A percentile compares a stretch with the other conserved stretches of the same genome.
Conservation (phyloP, 2,329 filamentous ascomycete species). For the Aspergillus fumigatus region DNA sequence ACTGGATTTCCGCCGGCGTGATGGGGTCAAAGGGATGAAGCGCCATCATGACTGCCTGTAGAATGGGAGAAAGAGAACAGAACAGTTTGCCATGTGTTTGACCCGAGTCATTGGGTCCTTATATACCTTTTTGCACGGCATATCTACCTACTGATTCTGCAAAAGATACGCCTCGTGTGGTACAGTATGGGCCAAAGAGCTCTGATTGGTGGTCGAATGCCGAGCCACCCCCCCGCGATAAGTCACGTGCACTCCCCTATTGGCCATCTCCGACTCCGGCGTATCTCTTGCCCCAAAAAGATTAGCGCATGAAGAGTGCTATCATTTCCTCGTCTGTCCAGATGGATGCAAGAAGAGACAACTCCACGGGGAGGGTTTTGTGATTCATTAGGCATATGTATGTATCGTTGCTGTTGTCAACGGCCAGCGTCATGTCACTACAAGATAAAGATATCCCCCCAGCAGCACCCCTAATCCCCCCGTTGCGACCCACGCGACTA, state of each 20-base stretch:
- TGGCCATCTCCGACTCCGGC: neutral
- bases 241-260: neutral
- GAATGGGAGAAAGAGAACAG: neutral
- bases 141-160: no score
- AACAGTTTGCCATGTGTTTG: neutral
- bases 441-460: constrained; percentile 6
- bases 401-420: neutral
- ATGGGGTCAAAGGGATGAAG: constrained; percentile 40
- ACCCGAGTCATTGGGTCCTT: neutral
- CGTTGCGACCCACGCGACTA: constrained; percentile 25
- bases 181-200: neutral
- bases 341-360: neutral
- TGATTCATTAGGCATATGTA: neutral
- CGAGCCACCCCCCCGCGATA: neutral
- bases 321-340: neutral
- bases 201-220: neutral
- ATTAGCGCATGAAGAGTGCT: neutral
- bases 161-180: neutral
- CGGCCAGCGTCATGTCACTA: neutral
- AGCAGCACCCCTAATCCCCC: constrained; percentile 22
- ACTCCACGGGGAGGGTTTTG: neutral
- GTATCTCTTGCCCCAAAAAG: neutral
- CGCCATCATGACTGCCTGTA: constrained; percentile 13
- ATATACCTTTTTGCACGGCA: neutral
- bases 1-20: constrained; percentile 36